Evolutionary conservation across 2,329 filamentous ascomycete species (phyloP).

Genomic region (Aspergillus sp.): DNA sequence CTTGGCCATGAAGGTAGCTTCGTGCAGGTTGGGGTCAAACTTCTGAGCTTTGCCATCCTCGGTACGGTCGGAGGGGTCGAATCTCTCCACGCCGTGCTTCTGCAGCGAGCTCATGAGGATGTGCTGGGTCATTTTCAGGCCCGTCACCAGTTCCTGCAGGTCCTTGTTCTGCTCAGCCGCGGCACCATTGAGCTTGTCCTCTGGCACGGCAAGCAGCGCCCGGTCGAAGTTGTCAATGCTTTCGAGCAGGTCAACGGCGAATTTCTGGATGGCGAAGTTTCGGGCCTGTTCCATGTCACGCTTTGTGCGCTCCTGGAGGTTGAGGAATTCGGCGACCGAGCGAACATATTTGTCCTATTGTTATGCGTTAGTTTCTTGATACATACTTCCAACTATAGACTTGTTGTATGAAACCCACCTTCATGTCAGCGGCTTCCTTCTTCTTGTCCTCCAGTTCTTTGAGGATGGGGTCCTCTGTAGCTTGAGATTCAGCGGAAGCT

Average conservation of each 20-base stretch:
- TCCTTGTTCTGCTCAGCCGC: constrained; percentile 58
- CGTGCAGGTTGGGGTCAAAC: constrained; percentile 94
- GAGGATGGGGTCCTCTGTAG: constrained; percentile 44
- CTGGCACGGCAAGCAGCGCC: constrained; percentile 69
- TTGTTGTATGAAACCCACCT: constrained; percentile 49
- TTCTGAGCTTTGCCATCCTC: constrained; percentile 57
- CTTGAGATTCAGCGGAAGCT: constrained; percentile 35
- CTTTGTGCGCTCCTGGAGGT: constrained; percentile 88
- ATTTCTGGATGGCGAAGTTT: constrained; percentile 89
- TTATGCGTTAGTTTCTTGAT: not conserved
- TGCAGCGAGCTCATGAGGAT: constrained; percentile 81
- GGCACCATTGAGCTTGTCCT: constrained; percentile 56
- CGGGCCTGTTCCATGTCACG: constrained; percentile 81
- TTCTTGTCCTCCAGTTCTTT: constrained; percentile 65
- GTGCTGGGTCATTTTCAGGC: constrained; percentile 87
- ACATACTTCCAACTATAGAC: no score
- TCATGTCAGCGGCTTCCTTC: constrained; percentile 69
- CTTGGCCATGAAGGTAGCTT: constrained; percentile 91
- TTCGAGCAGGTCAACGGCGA: constrained; percentile 91
- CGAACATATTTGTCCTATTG: constrained; percentile 85
- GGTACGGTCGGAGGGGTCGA: constrained; percentile 55
- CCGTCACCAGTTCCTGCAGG: constrained; percentile 71
- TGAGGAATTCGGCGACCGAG: constrained; percentile 91
- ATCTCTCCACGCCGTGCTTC: constrained; percentile 89
- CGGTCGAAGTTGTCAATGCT: constrained; percentile 96